phyloP scores from a whole-genome alignment of 2,329 filamentous ascomycete genomes.

The Diplocarpon mali region DNA sequence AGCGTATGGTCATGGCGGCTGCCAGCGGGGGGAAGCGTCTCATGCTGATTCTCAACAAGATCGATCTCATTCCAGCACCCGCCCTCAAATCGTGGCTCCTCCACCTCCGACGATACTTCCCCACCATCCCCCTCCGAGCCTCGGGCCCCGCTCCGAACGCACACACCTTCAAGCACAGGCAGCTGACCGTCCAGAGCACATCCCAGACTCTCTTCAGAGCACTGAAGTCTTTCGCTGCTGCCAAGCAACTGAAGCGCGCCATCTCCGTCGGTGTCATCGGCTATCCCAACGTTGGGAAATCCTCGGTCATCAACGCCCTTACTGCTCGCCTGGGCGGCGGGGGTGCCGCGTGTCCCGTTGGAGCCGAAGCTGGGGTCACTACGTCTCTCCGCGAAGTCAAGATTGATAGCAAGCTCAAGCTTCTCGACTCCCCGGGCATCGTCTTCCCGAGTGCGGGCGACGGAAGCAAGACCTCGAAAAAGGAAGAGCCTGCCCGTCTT shows the following conservation, averaged over 20 bases:
- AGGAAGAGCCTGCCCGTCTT: conserved; percentile 71
- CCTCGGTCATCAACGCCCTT: conserved; percentile 89
- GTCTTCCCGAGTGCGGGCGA: conserved; percentile 69
- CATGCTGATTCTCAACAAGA: conserved; percentile 91
- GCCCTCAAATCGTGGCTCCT: conserved; percentile 77
- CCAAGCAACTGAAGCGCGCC: conserved; percentile 75
- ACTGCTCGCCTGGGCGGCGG: conserved; percentile 63
- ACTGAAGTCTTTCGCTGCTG: conserved; percentile 77
- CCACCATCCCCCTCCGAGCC: conserved; percentile 77
- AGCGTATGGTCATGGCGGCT: conserved; percentile 84
- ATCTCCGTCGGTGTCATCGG: conserved; percentile 89
- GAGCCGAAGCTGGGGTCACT: conserved; percentile 86
- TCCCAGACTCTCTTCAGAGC: conserved; percentile 78
- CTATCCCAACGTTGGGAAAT: conserved; percentile 94
- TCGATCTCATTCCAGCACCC: conserved; percentile 74
- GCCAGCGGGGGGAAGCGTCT: conserved; percentile 74
- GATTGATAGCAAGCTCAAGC: conserved; percentile 85
- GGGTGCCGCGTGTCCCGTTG: conserved; percentile 68
- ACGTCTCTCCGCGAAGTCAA: conserved; percentile 84
- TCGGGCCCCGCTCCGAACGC: conserved; percentile 75
- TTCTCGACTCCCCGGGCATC: conserved; percentile 89
- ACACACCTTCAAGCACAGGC: conserved; percentile 84
- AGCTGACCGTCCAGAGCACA: conserved; percentile 77
- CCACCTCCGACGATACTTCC: conserved; percentile 80
- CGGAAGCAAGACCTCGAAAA: conserved; percentile 41